Evolutionary conservation across 108 stramenopile species (phyloP).

Genomic region (Nitzschia sp.): DNA sequence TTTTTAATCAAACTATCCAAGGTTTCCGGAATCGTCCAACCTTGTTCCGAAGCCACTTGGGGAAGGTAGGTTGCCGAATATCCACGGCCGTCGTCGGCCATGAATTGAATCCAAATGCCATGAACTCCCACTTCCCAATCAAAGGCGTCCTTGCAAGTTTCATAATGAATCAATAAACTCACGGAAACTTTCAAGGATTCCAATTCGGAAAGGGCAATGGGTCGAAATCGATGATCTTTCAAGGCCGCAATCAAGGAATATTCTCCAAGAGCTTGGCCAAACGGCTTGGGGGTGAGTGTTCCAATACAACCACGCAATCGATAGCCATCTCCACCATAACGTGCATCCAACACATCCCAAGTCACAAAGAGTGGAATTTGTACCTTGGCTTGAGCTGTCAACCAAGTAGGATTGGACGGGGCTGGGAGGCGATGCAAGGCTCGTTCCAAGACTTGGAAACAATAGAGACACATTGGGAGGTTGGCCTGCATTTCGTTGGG

Average conservation of each 20-base stretch:
- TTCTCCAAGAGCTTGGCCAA: slow-evolving; percentile 52
- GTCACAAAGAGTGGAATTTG: slow-evolving; percentile 79
- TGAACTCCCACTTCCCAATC: slow-evolving; percentile 82
- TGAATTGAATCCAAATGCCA: slow-evolving; percentile 72
- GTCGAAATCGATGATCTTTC: slow-evolving; percentile 66
- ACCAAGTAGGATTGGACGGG: background rate
- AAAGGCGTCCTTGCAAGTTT: slow-evolving; percentile 50
- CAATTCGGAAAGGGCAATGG: slow-evolving; percentile 55
- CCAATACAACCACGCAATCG: slow-evolving; percentile 81
- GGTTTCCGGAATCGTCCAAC: slow-evolving; percentile 56
- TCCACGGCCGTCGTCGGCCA: background rate
- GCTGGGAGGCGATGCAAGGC: slow-evolving; percentile 27
- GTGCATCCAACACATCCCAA: slow-evolving; percentile 43
- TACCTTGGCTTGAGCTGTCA: slow-evolving; percentile 29
- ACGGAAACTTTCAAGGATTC: slow-evolving; percentile 62
- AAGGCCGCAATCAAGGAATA: slow-evolving; percentile 69
- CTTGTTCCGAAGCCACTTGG: slow-evolving; percentile 71
- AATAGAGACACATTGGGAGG: slow-evolving; percentile 61
- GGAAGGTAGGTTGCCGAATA: slow-evolving; percentile 74
- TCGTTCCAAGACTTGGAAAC: slow-evolving; percentile 60
- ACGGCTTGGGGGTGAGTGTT: slow-evolving; percentile 46
- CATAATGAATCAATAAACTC: slow-evolving; percentile 70
- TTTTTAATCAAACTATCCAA: slow-evolving; percentile 65
- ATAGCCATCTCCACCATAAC: slow-evolving; percentile 19
- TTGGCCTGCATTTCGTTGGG: no score